Evolutionary conservation across 805 yeast genomes (phyloP).

Genomic region (Wickerhamiella domercqiae): DNA sequence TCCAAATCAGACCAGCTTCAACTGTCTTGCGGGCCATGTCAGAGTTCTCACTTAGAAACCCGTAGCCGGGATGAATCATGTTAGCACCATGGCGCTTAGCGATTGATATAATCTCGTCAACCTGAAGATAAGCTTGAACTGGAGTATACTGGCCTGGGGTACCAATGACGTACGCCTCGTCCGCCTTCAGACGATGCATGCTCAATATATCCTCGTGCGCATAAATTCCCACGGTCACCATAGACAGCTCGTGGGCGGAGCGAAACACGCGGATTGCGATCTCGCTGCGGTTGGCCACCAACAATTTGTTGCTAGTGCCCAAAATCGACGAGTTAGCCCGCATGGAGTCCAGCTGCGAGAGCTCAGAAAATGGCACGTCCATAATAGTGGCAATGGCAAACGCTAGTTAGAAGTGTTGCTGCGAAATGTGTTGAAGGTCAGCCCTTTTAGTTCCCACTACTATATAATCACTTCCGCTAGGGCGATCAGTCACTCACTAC

Average conservation of each 20-base stretch:
- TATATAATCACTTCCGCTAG: no score
- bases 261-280: conserved; percentile 50
- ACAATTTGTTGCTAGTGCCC: conserved; percentile 37
- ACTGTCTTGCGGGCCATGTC: conserved; percentile 87
- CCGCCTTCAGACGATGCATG: conserved; percentile 90
- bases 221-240: conserved; percentile 94
- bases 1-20: conserved; percentile 85
- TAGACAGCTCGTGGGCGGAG: conserved; percentile 92
- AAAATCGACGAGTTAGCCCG: conserved; percentile 29
- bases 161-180: conserved; percentile 87
- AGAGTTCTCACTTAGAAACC: conserved; percentile 78
- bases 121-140: conserved; percentile 88
- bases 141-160: conserved; percentile 81
- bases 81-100: conserved; percentile 65
- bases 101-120: conserved; percentile 82
- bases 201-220: conserved; percentile 91
- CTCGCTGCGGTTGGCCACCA: conserved; percentile 23
- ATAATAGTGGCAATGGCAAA: no score
- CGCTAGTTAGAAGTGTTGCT: no score
- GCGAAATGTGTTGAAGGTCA: no score
- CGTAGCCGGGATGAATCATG: conserved; percentile 90
- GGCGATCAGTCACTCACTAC: no score
- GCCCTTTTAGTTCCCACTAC: no score
- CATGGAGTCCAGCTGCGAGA: conserved; percentile 23
- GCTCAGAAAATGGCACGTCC: conserved; percentile 22